Conservation (phyloP, 169 alveolate genomes). For the Plasmodium knowlesi region DNA sequence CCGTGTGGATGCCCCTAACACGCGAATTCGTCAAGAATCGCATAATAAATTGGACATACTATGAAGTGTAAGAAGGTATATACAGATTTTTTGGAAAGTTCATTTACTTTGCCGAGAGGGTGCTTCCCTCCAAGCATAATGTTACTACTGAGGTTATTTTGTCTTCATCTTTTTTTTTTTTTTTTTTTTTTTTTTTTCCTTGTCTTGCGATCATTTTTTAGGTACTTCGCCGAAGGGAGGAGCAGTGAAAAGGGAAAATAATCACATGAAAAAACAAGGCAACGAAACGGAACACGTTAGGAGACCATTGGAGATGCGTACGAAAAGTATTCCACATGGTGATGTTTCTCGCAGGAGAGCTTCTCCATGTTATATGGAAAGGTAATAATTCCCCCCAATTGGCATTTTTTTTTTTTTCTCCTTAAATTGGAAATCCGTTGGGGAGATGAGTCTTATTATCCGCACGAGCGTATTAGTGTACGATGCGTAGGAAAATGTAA, state of each 20-base stretch:
- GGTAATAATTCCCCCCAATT: background rate
- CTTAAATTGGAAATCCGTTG: background rate
- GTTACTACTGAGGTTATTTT: background rate
- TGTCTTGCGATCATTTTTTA: background rate
- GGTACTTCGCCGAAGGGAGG: background rate
- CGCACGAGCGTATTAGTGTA: background rate
- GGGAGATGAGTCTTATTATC: background rate
- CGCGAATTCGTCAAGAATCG: background rate
- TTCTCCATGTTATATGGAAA: background rate
- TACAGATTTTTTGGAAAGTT: background rate
- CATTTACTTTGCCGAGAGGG: background rate
- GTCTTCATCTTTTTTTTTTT: background rate
- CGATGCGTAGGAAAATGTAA: background rate
- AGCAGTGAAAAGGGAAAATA: background rate
- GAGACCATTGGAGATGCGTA: background rate
- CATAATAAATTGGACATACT: background rate
- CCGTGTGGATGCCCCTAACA: background rate
- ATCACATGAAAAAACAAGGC: background rate
- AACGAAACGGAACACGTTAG: background rate
- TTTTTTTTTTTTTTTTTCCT: background rate
- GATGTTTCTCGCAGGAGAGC: background rate
- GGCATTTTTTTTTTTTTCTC: background rate
- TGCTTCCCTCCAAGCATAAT: background rate
- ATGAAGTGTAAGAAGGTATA: background rate
- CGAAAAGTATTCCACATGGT: background rate